Conservation (phyloP, 2,329 filamentous ascomycete species). For the Colletotrichum orchidophilum region DNA sequence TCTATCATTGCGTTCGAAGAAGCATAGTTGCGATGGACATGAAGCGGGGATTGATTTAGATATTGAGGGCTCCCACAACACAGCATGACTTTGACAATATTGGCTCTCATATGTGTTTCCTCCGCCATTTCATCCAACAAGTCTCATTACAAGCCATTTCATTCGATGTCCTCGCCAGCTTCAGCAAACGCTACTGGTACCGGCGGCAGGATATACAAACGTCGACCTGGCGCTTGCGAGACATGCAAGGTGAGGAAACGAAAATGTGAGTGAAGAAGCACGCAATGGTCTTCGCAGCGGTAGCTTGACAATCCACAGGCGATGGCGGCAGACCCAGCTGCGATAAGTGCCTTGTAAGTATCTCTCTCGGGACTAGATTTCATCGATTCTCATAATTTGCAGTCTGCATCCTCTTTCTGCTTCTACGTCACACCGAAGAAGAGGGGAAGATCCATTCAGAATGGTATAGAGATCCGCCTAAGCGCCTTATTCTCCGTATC, state of each 20-base stretch:
- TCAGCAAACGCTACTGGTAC: not conserved
- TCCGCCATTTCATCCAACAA: not conserved
- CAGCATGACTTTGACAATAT: not conserved
- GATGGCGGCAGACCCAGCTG: slow-evolving; percentile 21
- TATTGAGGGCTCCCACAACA: not conserved
- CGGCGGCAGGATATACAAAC: slow-evolving; percentile 5
- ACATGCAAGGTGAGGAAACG: slow-evolving; percentile 12
- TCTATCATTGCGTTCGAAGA: not conserved
- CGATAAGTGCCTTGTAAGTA: slow-evolving; percentile 8
- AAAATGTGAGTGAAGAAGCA: not conserved
- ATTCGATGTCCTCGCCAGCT: slow-evolving; percentile 2
- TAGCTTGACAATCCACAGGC: not conserved
- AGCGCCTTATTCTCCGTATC: not conserved
- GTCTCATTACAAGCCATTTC: not conserved
- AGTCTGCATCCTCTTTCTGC: slow-evolving; percentile 1
- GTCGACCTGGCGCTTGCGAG: slow-evolving; percentile 18
- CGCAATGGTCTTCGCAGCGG: not conserved
- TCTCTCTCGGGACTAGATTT: not conserved
- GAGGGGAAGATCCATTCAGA: slow-evolving; percentile 10
- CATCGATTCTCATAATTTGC: not conserved
- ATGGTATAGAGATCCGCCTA: not conserved
- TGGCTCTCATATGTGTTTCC: not conserved
- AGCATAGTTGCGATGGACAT: not conserved
- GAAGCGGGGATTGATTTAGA: not conserved
- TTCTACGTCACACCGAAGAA: slow-evolving; percentile 14